Evolutionary conservation across 148 eudicot genomes (phyloP), one percentile per base, ranked within the genome.

Genomic region (Chenopodium quinoa): DNA sequence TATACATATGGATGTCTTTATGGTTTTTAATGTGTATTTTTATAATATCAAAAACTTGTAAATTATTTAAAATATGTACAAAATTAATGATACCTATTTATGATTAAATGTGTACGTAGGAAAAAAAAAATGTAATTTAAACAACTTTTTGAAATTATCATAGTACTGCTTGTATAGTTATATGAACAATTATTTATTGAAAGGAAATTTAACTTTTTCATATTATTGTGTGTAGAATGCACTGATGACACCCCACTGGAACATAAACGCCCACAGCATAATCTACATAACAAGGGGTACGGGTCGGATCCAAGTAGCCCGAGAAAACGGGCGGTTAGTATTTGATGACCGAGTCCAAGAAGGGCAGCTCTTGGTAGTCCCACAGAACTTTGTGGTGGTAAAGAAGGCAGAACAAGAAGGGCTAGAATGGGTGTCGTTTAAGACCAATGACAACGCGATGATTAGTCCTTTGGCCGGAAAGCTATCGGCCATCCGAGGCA

Each of bases 291-390:
- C 80, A 0, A 60, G 83, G 2, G 96, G 93, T 6, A 79, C 87
- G 5, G 91, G 90, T 9, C 75, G 89, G 11, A 78, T 89, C 77
- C 91, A 90, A 78, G 84, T 89, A 0, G 92, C 82, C 73, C 75
- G 40, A 50, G 32, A 73, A 32, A 65, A 73, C 17, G 90, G 92
- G 5, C 29, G 23, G 23, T 48, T 85, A 2, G 89, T 86, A 14
- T 90, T 89, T 72, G 88, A 92, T 65, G 89, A 73, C 2, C 69
- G 40, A 11, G 89, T 92, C 0, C 75, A 68, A 31, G 84, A 86
- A 80, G 95, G 95, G n/a, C 90, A 90, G 56, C 50, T 90, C 52
- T 52, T 92, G 40, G 83, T 88, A 32, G 84, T 92, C 20, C 95
- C 95, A 17, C 95, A 90, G 37, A 86, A 89, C 86, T 90, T 80